These are phyloP conservation scores for Melastoma malabathricum DNA, from an alignment of 345 rosid species.

Conservation along the genomic window DNA sequence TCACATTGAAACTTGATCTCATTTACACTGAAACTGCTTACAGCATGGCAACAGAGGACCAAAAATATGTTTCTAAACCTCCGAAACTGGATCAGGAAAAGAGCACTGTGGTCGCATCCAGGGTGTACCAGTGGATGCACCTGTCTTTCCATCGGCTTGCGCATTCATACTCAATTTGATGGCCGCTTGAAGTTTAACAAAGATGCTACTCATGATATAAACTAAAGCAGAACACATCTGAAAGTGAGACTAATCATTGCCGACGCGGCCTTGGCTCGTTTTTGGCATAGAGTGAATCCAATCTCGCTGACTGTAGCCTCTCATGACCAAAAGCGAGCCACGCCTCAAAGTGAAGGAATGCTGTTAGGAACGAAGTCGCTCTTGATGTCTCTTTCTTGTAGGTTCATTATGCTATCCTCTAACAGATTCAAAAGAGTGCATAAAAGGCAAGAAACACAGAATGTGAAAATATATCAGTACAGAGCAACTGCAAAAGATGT, in stretches of 20 bases:
- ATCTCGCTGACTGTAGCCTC: slow-evolving; percentile 73
- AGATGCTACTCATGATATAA: too few species aligned
- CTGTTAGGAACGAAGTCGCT: slow-evolving; percentile 24
- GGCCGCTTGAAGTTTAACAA: too few species aligned
- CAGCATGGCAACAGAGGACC: too few species aligned
- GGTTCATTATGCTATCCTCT: slow-evolving; percentile 31
- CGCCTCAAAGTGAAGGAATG: slow-evolving; percentile 51
- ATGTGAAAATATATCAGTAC: neutral
- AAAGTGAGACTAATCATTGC: slow-evolving; percentile 74
- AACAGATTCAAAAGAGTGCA: neutral
- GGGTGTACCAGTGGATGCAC: too few species aligned
- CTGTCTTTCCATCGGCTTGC: too few species aligned
- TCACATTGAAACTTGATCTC: too few species aligned
- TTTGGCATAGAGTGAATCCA: slow-evolving; percentile 90
- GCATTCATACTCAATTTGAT: too few species aligned
- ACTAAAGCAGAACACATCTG: slow-evolving; percentile 28
- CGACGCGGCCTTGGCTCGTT: slow-evolving; percentile 50
- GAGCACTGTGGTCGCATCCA: too few species aligned
- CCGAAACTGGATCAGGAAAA: too few species aligned
- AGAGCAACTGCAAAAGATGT: neutral
- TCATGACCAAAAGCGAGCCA: slow-evolving; percentile 78
- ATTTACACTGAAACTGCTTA: too few species aligned
- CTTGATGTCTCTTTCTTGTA: slow-evolving; percentile 37
- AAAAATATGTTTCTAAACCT: too few species aligned
- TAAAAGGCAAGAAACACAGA: neutral